Evolutionary conservation across 2,329 filamentous ascomycete genomes (phyloP).

Genomic region (Thielaviopsis musarum): DNA sequence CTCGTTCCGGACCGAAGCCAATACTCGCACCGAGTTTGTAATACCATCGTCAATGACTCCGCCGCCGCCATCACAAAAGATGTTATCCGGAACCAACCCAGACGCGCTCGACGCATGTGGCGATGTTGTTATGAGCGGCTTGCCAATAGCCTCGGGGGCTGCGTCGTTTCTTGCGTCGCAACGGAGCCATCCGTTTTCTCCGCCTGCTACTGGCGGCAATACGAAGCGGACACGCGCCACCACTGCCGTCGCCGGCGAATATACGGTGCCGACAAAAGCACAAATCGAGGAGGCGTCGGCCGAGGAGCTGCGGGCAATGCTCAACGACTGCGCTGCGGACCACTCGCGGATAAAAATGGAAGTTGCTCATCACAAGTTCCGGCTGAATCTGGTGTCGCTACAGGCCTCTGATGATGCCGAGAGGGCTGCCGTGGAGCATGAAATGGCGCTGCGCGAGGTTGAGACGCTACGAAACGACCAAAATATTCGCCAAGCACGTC

Average conservation of each 20-base stretch:
- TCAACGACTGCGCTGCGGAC: conserved; percentile 37
- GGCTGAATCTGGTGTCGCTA: conserved; percentile 68
- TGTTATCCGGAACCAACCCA: neutral
- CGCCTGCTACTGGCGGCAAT: conserved; percentile 28
- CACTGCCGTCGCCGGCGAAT: conserved; percentile 22
- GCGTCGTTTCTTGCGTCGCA: conserved; percentile 21
- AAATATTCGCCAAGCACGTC: conserved; percentile 43
- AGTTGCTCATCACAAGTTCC: conserved; percentile 76
- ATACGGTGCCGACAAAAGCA: conserved; percentile 28
- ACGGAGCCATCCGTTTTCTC: conserved; percentile 33
- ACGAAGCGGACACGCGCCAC: neutral
- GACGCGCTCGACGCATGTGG: neutral
- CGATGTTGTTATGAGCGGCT: neutral
- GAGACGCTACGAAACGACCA: conserved; percentile 66
- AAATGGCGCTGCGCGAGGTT: conserved; percentile 77
- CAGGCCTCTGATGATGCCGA: conserved; percentile 75
- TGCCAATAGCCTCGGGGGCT: neutral
- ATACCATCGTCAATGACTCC: conserved; percentile 43
- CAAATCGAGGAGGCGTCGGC: conserved; percentile 35
- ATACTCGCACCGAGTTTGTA: conserved; percentile 27
- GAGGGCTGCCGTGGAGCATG: conserved; percentile 76
- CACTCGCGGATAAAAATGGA: conserved; percentile 56
- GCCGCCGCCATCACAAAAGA: conserved; percentile 30
- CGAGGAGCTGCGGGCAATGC: conserved; percentile 40
- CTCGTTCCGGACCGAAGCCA: conserved; percentile 34